These are phyloP conservation scores for Fomitopsis pulvina DNA, from an alignment of 768 basidiomycete species.

Conservation along the genomic window DNA sequence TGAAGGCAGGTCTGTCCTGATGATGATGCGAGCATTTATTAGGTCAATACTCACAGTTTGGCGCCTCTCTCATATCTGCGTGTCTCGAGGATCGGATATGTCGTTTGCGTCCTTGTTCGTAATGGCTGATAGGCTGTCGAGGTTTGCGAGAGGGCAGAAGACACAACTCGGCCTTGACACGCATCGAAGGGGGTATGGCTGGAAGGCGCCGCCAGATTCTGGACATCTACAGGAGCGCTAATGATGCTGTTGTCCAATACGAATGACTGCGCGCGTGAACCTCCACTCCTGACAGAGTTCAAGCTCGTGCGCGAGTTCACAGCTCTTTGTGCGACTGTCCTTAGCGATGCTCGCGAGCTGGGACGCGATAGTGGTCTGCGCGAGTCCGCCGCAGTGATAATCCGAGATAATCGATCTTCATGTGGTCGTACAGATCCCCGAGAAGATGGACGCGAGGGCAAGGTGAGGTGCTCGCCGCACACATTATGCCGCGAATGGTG, in stretches of 20 bases:
- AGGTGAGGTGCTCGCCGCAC: too few species aligned
- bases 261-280: background rate
- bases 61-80: background rate
- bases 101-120: background rate
- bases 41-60: background rate
- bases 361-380: background rate
- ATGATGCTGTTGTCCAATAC: background rate
- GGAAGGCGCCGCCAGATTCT: background rate
- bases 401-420: background rate
- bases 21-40: background rate
- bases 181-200: background rate
- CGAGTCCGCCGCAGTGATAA: background rate
- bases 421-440: background rate
- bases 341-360: background rate
- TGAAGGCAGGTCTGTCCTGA: background rate
- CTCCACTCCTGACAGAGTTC: too few species aligned
- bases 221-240: background rate
- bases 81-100: background rate
- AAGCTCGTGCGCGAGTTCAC: too few species aligned
- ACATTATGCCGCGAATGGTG: too few species aligned
- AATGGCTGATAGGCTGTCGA: background rate
- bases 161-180: too few species aligned
- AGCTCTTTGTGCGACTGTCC: background rate
- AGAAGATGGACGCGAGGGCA: slow-evolving; percentile 3
- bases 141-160: background rate